These are phyloP conservation scores for Moesziomyces sp. DNA, from an alignment of 1,284 basidiomycete genomes.

Conservation along the genomic window DNA sequence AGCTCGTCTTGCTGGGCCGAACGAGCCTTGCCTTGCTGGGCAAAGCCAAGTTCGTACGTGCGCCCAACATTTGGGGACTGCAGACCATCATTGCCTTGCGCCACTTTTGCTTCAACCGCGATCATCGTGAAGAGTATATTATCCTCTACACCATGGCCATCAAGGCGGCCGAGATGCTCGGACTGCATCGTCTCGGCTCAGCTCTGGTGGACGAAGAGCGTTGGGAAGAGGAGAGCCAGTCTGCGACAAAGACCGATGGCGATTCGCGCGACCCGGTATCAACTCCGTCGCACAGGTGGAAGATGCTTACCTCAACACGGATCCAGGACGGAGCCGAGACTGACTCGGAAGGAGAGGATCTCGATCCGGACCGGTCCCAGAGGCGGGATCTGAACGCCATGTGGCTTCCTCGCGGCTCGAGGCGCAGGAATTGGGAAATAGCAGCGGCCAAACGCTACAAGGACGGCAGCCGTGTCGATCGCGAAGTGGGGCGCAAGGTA, in stretches of 20 bases:
- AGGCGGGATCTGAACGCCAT: constrained; percentile 43
- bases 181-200: constrained; percentile 50
- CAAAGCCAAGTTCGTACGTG: constrained; percentile 29
- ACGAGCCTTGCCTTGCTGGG: constrained; percentile 20
- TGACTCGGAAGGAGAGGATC: constrained; percentile 40
- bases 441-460: constrained; percentile 34
- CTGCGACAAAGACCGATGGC: background rate
- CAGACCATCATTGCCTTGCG: constrained; percentile 42
- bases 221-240: constrained; percentile 40
- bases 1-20: constrained; percentile 22
- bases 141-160: constrained; percentile 36
- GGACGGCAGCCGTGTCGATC: constrained; percentile 32
- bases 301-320: constrained; percentile 35
- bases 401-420: constrained; percentile 32
- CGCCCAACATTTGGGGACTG: constrained; percentile 43
- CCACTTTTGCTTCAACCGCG: constrained; percentile 45
- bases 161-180: constrained; percentile 47
- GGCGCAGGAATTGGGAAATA: constrained; percentile 19
- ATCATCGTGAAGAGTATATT: constrained; percentile 38
- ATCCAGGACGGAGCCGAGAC: constrained; percentile 34
- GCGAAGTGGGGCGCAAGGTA: constrained; percentile 44
- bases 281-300: constrained; percentile 32
- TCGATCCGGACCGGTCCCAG: constrained; percentile 30
- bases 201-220: constrained; percentile 52
- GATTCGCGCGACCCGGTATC: constrained; percentile 18